Conservation (phyloP, 108 stramenopile species). For the Pseudonitzschia pungens region DNA sequence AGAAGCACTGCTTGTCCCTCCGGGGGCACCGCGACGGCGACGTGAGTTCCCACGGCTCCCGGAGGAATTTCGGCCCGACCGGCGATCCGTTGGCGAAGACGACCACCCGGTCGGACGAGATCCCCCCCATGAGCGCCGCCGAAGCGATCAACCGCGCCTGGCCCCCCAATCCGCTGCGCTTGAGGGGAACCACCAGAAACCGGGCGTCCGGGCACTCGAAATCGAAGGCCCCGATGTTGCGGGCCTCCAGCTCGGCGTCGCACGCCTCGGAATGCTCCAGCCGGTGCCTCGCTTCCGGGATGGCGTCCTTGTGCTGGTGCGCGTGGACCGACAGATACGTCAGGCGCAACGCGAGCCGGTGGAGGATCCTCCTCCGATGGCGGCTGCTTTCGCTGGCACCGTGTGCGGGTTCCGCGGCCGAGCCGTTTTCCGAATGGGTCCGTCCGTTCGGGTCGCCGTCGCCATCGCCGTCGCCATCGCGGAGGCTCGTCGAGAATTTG, state of each 20-base stretch:
- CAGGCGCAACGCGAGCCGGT: conserved; percentile 35
- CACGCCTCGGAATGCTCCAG: background rate
- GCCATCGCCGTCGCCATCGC: conserved; percentile 7
- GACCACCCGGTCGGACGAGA: conserved; percentile 40
- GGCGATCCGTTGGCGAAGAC: conserved; percentile 40
- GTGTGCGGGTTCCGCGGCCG: no score
- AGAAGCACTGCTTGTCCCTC: conserved; percentile 49
- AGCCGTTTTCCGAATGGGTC: background rate
- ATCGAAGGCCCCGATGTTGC: conserved; percentile 46
- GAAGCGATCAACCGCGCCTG: conserved; percentile 27
- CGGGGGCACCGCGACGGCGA: conserved; percentile 43
- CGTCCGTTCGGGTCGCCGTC: background rate
- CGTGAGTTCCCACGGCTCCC: conserved; percentile 30
- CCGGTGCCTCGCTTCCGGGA: conserved; percentile 37
- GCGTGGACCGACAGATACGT: conserved; percentile 38
- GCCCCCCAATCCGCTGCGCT: conserved; percentile 40
- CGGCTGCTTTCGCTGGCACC: background rate
- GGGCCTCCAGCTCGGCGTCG: conserved; percentile 6
- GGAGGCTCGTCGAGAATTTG: background rate
- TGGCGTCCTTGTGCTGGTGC: conserved; percentile 43
- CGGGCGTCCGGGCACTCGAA: conserved; percentile 51
- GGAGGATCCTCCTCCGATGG: conserved; percentile 12
- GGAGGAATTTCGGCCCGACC: conserved; percentile 23
- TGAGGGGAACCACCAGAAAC: conserved; percentile 44
- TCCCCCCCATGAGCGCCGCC: conserved; percentile 40